Conservation (phyloP, 73 alveolate genomes). For the Paramecium octaurelia region DNA sequence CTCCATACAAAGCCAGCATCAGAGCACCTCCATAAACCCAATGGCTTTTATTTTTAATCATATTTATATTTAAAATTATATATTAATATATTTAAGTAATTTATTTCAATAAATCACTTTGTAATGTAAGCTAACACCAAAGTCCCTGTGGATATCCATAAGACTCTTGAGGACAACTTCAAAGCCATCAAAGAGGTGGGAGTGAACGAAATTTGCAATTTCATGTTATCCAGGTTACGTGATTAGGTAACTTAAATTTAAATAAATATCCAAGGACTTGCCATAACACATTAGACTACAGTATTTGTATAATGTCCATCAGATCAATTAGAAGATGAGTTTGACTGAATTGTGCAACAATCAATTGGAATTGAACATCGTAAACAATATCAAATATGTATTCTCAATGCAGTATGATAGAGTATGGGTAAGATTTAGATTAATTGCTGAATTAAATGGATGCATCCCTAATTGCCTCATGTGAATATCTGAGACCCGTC, state of each 20-base stretch:
- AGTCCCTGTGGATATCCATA: not conserved
- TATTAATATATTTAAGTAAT: not conserved
- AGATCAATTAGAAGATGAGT: not conserved
- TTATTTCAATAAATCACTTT: not conserved
- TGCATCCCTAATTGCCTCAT: not conserved
- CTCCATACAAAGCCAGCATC: not conserved
- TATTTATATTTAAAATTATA: not conserved
- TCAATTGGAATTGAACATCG: not conserved
- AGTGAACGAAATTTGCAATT: not conserved
- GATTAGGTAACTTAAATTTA: not conserved
- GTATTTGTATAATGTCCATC: not conserved
- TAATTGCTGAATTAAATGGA: not conserved
- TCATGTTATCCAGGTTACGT: not conserved
- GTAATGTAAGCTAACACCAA: not conserved
- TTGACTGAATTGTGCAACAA: not conserved
- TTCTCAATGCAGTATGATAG: not conserved
- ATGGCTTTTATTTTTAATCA: not conserved
- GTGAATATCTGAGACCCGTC: not conserved
- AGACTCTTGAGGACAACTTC: not conserved
- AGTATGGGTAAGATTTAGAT: constrained; percentile 3
- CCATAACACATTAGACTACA: not conserved
- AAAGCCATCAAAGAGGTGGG: not conserved
- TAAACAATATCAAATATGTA: not conserved
- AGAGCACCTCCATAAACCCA: not conserved
- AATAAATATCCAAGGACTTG: not conserved